A percentile compares a stretch with the other conserved stretches of the same genome.
These are phyloP conservation scores for Brassica hybrid DNA, from an alignment of 441 rosid genomes.

Conservation along the genomic window DNA sequence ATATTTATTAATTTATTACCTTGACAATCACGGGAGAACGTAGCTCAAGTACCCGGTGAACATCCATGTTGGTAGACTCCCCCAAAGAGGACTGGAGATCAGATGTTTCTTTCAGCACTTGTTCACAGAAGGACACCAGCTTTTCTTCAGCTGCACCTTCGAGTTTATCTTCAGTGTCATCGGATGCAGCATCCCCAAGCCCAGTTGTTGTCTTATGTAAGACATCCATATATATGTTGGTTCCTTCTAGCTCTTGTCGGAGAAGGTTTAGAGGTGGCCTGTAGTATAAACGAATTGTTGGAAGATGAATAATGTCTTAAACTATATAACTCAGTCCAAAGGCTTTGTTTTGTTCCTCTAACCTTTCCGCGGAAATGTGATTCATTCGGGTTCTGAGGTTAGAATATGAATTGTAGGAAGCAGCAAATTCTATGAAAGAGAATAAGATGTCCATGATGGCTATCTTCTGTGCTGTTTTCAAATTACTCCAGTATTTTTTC, in stretches of 20 bases:
- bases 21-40: constrained; percentile 94
- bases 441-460: constrained; percentile 88
- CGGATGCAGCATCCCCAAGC: constrained; percentile 43
- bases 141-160: constrained; percentile 86
- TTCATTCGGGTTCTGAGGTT: constrained; percentile 89
- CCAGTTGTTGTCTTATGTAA: constrained; percentile 85
- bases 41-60: constrained; percentile 89
- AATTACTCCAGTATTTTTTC: constrained; percentile 93
- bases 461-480: constrained; percentile 83
- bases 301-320: neutral
- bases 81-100: constrained; percentile 85
- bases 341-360: constrained; percentile 32
- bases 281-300: constrained; percentile 40
- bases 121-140: constrained; percentile 90
- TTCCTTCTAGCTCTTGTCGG: constrained; percentile 94
- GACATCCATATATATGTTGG: constrained; percentile 86
- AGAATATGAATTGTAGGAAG: constrained; percentile 90
- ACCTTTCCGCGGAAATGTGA: constrained; percentile 91
- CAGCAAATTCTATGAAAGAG: constrained; percentile 90
- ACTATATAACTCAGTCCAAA: constrained; percentile 20
- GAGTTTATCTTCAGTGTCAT: constrained; percentile 57
- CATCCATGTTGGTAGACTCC: constrained; percentile 85
- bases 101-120: constrained; percentile 85
- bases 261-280: constrained; percentile 97
- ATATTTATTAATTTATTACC: constrained; percentile 51